phyloP scores from a whole-genome alignment of 208 protist species.

The Trypanosoma cruzi region DNA sequence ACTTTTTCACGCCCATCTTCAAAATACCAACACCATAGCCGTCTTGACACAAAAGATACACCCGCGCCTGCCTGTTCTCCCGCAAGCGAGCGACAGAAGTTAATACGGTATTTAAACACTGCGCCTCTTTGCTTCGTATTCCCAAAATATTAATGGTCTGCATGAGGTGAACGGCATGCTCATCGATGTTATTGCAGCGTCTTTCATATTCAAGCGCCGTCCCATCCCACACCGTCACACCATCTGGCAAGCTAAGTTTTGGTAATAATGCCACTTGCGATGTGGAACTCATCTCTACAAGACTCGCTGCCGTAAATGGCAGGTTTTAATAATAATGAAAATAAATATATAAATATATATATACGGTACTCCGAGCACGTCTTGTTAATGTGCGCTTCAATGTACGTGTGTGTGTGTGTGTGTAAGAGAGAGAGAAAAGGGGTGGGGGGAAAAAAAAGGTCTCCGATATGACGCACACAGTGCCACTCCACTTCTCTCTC shows the following conservation, averaged over 20 bases:
- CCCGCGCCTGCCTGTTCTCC: slow-evolving; percentile 49
- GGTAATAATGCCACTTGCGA: slow-evolving; percentile 27
- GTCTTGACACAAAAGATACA: slow-evolving; percentile 68
- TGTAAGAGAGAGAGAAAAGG: not conserved
- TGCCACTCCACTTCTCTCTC: not conserved
- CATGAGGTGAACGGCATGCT: slow-evolving; percentile 40
- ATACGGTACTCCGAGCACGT: not conserved
- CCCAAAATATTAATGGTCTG: slow-evolving; percentile 84
- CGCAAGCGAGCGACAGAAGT: slow-evolving; percentile 63
- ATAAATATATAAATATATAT: no score
- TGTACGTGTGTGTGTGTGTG: not conserved
- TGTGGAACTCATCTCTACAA: slow-evolving; percentile 4
- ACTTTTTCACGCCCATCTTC: slow-evolving; percentile 89
- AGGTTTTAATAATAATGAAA: not conserved
- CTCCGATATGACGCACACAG: not conserved
- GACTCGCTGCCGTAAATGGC: not conserved
- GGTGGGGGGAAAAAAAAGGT: no score
- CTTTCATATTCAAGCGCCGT: slow-evolving; percentile 37
- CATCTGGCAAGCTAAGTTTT: slow-evolving; percentile 47
- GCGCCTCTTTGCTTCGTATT: slow-evolving; percentile 50
- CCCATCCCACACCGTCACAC: slow-evolving; percentile 62
- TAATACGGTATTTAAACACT: slow-evolving; percentile 58
- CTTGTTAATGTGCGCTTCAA: not conserved
- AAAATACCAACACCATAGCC: slow-evolving; percentile 82
- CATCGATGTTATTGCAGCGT: slow-evolving; percentile 27